Evolutionary conservation across 352 stramenopile genomes (phyloP).

Genomic region (Pythium plurisporium): DNA sequence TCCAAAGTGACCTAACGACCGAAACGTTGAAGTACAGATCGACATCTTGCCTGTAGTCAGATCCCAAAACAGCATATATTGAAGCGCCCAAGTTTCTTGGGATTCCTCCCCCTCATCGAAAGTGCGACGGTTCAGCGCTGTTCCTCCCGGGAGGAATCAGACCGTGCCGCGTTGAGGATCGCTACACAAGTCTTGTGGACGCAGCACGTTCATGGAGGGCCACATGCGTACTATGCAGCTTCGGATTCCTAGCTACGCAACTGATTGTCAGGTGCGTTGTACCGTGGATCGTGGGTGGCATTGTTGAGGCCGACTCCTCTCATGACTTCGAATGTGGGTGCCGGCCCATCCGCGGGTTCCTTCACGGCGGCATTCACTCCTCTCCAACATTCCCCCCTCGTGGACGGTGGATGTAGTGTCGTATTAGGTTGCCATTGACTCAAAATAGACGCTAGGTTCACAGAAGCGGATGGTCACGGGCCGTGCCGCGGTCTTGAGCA

Average conservation of each 20-base stretch:
- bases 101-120: neutral
- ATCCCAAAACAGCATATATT: neutral
- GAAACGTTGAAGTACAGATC: neutral
- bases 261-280: neutral
- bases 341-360: neutral
- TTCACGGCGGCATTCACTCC: no score
- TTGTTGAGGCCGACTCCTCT: no score
- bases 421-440: constrained; percentile 26
- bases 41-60: no score
- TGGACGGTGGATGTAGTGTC: no score
- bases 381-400: no score
- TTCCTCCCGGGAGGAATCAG: neutral
- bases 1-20: neutral
- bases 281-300: neutral
- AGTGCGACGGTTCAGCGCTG: constrained; percentile 7
- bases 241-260: no score
- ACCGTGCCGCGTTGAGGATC: neutral
- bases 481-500: constrained; percentile 61
- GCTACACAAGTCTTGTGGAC: no score
- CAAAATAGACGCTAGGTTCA: constrained; percentile 76
- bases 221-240: no score
- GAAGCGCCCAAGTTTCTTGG: neutral
- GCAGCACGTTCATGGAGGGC: no score
- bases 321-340: neutral
- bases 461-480: constrained; percentile 71